Evolutionary conservation across 495 filamentous ascomycete species (phyloP).

Genomic region (Talaromyces wortmannii): DNA sequence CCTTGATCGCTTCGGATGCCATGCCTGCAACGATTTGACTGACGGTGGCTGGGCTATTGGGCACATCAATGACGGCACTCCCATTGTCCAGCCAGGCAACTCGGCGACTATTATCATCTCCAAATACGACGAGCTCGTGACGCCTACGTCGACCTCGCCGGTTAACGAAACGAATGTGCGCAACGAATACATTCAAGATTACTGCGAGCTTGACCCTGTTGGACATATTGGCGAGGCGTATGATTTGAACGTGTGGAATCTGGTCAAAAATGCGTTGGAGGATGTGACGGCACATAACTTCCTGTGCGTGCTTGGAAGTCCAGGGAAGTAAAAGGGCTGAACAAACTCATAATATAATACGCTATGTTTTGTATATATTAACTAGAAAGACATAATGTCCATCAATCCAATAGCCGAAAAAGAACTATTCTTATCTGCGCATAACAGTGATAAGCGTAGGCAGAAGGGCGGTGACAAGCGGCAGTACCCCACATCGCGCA

Average conservation of each 20-base stretch:
- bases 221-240: constrained; percentile 48
- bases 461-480: not conserved
- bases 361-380: too few species aligned
- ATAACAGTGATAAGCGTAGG: not conserved
- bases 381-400: too few species aligned
- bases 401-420: too few species aligned
- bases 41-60: constrained; percentile 28
- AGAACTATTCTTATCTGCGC: too few species aligned
- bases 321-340: constrained; percentile 18
- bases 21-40: constrained; percentile 38
- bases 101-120: constrained; percentile 43
- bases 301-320: constrained; percentile 27
- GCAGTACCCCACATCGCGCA: not conserved
- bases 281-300: constrained; percentile 26
- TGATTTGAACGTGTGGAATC: constrained; percentile 47
- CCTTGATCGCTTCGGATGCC: constrained; percentile 29
- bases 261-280: constrained; percentile 45
- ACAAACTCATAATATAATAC: not conserved
- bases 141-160: constrained; percentile 32
- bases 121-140: constrained; percentile 39
- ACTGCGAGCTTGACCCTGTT: constrained; percentile 37
- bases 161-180: constrained; percentile 38
- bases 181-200: constrained; percentile 41
- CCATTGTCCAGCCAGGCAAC: constrained; percentile 42
- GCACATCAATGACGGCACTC: constrained; percentile 31